These are phyloP conservation scores for Dactylellina drechsleri DNA, from an alignment of 2,329 filamentous ascomycete genomes.

Conservation along the genomic window DNA sequence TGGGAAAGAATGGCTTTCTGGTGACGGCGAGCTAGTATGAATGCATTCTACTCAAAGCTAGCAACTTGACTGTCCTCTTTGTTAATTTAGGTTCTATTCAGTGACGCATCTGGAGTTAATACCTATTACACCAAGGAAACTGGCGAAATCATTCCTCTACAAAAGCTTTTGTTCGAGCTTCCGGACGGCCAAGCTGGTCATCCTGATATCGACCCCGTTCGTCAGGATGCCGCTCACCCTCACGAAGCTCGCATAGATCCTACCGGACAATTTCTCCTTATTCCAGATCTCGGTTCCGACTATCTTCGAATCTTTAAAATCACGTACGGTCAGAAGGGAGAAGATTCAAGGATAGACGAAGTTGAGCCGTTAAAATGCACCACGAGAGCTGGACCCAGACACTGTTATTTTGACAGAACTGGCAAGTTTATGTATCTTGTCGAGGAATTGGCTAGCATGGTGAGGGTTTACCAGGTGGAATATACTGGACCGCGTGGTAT, in stretches of 20 bases:
- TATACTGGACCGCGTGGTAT: constrained; percentile 63
- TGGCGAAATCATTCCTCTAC: constrained; percentile 47
- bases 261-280: constrained; percentile 70
- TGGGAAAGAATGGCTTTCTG: constrained; percentile 53
- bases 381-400: constrained; percentile 72
- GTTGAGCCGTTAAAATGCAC: constrained; percentile 64
- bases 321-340: constrained; percentile 54
- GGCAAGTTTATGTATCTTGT: constrained; percentile 67
- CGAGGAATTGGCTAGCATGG: constrained; percentile 70
- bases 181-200: constrained; percentile 49
- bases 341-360: constrained; percentile 61
- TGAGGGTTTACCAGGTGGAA: constrained; percentile 69
- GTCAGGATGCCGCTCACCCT: constrained; percentile 71
- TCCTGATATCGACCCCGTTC: constrained; percentile 58
- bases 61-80: background rate
- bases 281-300: constrained; percentile 75
- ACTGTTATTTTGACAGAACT: constrained; percentile 68
- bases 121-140: constrained; percentile 52
- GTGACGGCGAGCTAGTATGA: constrained; percentile 52
- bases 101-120: constrained; percentile 51
- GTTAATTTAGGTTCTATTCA: constrained; percentile 5
- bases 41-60: no score
- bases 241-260: constrained; percentile 75
- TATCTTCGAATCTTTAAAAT: constrained; percentile 70
- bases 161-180: constrained; percentile 36